Evolutionary conservation across 2,329 filamentous ascomycete species (phyloP).

Genomic region (Aaosphaeria arxii): DNA sequence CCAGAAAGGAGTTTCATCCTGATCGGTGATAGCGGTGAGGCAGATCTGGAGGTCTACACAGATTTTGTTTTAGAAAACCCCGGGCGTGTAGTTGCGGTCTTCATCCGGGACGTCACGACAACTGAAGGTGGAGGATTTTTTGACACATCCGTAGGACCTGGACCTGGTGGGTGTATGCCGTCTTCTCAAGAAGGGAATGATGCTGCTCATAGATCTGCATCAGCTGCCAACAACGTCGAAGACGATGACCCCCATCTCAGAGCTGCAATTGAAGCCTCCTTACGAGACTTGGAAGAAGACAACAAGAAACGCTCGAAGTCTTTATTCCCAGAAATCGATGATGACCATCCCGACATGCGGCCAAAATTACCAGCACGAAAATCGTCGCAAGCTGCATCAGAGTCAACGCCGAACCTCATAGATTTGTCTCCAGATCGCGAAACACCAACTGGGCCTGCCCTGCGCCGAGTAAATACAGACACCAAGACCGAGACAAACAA

Average conservation of each 20-base stretch:
- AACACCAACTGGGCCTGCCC: constrained; percentile 9
- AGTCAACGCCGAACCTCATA: constrained; percentile 41
- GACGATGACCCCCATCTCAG: constrained; percentile 48
- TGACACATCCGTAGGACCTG: constrained; percentile 56
- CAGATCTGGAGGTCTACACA: constrained; percentile 94
- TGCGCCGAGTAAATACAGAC: constrained; percentile 26
- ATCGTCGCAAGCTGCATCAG: constrained; percentile 18
- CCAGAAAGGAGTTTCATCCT: constrained; percentile 85
- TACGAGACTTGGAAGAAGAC: constrained; percentile 45
- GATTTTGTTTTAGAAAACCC: constrained; percentile 86
- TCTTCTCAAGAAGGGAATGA: constrained; percentile 15
- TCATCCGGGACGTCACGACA: constrained; percentile 94
- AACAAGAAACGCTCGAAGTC: constrained; percentile 31
- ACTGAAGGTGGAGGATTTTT: constrained; percentile 73
- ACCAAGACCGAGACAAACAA: constrained; percentile 14
- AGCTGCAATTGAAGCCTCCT: constrained; percentile 47
- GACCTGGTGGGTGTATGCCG: constrained; percentile 27
- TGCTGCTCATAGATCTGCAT: constrained; percentile 4
- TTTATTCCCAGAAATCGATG: constrained; percentile 30
- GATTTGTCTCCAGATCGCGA: constrained; percentile 42
- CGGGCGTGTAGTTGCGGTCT: constrained; percentile 77
- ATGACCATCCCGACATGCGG: constrained; percentile 30
- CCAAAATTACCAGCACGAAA: constrained; percentile 37
- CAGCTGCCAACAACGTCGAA: constrained; percentile 19
- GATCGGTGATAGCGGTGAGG: constrained; percentile 93